phyloP scores from a whole-genome alignment of 2,329 filamentous ascomycete species.

The Drechmeria coniospora region DNA sequence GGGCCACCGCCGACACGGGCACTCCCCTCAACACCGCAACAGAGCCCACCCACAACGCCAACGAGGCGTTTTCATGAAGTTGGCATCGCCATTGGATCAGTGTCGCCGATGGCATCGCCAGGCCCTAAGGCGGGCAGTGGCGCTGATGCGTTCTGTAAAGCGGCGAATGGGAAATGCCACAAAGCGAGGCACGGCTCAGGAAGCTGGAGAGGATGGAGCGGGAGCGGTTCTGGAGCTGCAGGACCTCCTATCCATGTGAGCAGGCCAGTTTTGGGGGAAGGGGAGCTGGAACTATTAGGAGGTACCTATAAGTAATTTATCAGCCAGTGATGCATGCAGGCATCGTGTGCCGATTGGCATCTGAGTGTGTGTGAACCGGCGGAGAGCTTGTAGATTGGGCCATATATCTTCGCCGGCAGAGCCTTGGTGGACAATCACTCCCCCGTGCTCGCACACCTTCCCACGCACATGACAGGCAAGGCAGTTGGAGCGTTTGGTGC shows the following conservation, averaged over 20 bases:
- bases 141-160: too few relatives aligned
- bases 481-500: too few relatives aligned
- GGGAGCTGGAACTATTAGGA: constrained; percentile 6
- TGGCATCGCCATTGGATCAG: constrained; percentile 2
- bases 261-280: constrained; percentile 10
- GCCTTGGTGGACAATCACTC: constrained; percentile 1
- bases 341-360: too few relatives aligned
- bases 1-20: constrained; percentile 31
- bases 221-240: too few relatives aligned
- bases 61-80: neutral
- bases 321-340: neutral
- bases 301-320: constrained; percentile 2
- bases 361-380: too few relatives aligned
- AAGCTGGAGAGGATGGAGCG: constrained; percentile 20
- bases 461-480: too few relatives aligned
- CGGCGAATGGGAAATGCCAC: constrained; percentile 14
- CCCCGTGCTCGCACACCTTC: neutral
- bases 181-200: constrained; percentile 7
- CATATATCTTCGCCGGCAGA: constrained; percentile 2
- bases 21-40: constrained; percentile 19
- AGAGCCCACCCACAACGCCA: constrained; percentile 2
- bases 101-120: neutral
- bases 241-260: constrained; percentile 5
- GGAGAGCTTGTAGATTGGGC: too few relatives aligned
- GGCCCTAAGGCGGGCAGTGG: too few relatives aligned